A percentile compares a stretch with the other conserved stretches of the same genome.
These are phyloP conservation scores for Sabuloglossum arenarium DNA, from an alignment of 495 filamentous ascomycete genomes.

Conservation along the genomic window DNA sequence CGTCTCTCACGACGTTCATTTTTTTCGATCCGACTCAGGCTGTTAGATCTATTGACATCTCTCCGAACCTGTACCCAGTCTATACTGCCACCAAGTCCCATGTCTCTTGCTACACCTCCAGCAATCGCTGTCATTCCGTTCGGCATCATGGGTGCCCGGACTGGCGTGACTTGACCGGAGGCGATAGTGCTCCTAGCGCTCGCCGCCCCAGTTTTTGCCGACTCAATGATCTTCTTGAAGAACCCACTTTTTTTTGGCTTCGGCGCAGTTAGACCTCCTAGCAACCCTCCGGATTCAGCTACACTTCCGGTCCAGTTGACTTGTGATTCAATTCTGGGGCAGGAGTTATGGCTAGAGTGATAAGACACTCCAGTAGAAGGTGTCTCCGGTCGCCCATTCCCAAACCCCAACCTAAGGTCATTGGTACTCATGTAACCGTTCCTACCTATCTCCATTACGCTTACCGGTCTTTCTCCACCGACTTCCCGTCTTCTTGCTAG, in stretches of 20 bases:
- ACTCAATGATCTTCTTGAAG: constrained; percentile 89
- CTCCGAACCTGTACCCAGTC: constrained; percentile 94
- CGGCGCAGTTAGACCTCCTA: constrained; percentile 69
- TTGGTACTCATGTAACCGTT: constrained; percentile 9
- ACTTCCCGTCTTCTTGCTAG: constrained; percentile 48
- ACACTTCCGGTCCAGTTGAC: constrained; percentile 26
- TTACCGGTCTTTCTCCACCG: constrained; percentile 27
- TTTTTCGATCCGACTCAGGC: constrained; percentile 71
- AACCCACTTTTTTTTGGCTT: constrained; percentile 87
- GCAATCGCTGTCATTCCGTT: constrained; percentile 31
- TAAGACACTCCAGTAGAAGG: constrained; percentile 61
- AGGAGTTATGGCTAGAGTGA: constrained; percentile 66
- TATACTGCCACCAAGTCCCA: constrained; percentile 38
- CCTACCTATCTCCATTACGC: constrained; percentile 24
- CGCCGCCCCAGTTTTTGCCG: constrained; percentile 82
- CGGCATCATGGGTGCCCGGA: constrained; percentile 17
- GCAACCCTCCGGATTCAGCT: constrained; percentile 28
- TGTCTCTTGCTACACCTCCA: constrained; percentile 36
- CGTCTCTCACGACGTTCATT: constrained; percentile 75
- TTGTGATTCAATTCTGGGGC: constrained; percentile 25
- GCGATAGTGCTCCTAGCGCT: constrained; percentile 73
- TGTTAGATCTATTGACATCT: constrained; percentile 88
- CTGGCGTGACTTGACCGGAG: constrained; percentile 25
- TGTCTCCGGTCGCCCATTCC: constrained; percentile 35
- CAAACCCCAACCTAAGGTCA: constrained; percentile 5